Base-by-base conservation (phyloP, 768 basidiomycete species). In the Aureoboletus auriporus region DNA sequence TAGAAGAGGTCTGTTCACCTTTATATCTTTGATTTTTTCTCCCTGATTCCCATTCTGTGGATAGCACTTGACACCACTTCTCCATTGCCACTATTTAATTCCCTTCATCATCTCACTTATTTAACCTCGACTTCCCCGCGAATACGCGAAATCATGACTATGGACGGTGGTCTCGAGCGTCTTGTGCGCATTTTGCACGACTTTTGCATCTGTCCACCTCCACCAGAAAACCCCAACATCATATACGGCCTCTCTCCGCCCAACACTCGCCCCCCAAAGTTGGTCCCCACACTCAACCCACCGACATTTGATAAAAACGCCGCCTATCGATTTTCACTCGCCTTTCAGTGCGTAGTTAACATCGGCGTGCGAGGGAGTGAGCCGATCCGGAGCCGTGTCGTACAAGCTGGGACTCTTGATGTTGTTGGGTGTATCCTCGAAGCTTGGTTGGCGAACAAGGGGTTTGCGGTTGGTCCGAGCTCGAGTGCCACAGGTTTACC, bases 141-240 rank as follows among this genome's bases (percentile, higher is more conserved):
- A 46, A 98, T 99, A 70, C 86, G 95, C 50, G 96, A 99, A 71
- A 97, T 96, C 58, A 89, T 99, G 80, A 95, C 93, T 27, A 85
- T 89, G 79, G 95, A 98, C 62, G 96, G 96, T 40, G 96, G 96
- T 1, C 82, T 99, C 14, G 96, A 99, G 64, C 86, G 95, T 12
- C 84, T 99, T 28, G 89, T 98, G 12, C 82, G 89, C 49, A 91
- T 99, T 53, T 76, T 95, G 9, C 88, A 88, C 60, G 89, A 93
- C 53, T 91, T 90, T 58, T 93, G 91, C 66, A 69, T 90, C 20
- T 83, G 77, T 53, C 89, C 90, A 1, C 88, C 90, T 1, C 85
- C 85, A 0, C 88, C 87, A 37, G 87, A 89, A 57, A 87, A 86
- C 59, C 83, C 86, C 1, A 74, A 84, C 27, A 56, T 83, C 36